Evolutionary conservation across 306 rosid genomes (phyloP), one percentile per base, ranked within the genome.

Genomic region (Cucurbita ficifolia): DNA sequence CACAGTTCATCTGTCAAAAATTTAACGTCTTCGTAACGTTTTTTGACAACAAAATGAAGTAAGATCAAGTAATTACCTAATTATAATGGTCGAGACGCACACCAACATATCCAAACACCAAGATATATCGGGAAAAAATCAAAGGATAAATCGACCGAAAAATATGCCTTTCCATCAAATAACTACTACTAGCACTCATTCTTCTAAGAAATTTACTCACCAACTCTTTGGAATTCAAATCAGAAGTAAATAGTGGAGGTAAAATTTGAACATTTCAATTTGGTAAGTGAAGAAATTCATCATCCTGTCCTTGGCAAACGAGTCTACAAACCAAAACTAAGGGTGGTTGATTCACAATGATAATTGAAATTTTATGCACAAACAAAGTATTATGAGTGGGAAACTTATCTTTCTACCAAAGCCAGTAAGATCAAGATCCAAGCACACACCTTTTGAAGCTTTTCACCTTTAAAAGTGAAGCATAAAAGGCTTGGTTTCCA

Each of bases 341-440:
- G 56, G 73, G 55, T 45, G 39, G 13, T 46, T 46, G 13, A 46
- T 48, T 21, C 40, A 43, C 72, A 69, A 48, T 48, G 56, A 48
- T 46, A 68, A 46, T 46, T 9, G 36, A 70, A 29, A 16, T 1
- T 29, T 16, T 63, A 7, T 29, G 74, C 43, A 70, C 74, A 70
- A 49, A 70, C 74, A 58, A 24, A 70, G 5, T 22, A 14, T 22
- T 46, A 46, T 46, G 24, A 45, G 55, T 40, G 72, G 45, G 72
- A 46, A 42, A 67, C 53, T 21, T 39, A 18, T 67, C 53, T 48
- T 46, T 49, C 5, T 48, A 24, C 74, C 74, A 69, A 48, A 69
- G 38, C 58, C 74, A 68, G 73, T 43, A 18, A 65, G 72, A 43
- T 65, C 53, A 65, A 65, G 52, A 65, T 65, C 72, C 70, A 63